A percentile compares a stretch with the other conserved stretches of the same genome.
Evolutionary conservation across 345 rosid genomes (phyloP).

Genomic region (Eucalyptus victrix): DNA sequence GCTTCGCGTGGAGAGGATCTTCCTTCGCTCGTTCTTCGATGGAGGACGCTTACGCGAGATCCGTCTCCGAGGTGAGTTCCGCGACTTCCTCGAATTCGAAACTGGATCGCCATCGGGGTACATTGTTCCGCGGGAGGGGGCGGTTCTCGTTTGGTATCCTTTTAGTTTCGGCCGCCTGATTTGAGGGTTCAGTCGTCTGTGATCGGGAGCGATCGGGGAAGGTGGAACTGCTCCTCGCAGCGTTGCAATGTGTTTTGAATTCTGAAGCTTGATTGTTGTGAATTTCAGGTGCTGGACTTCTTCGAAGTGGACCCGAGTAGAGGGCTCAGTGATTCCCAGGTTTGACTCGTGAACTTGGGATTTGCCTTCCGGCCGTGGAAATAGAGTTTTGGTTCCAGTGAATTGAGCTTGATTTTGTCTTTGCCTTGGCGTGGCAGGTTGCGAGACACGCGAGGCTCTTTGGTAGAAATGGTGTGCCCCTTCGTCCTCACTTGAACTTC

Average conservation of each 20-base stretch:
- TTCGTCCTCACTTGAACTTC: neutral
- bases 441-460: neutral
- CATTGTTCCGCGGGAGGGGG: neutral
- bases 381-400: neutral
- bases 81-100: neutral
- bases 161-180: neutral
- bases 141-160: neutral
- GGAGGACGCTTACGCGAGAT: slow-evolving; percentile 97
- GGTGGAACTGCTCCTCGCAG: neutral
- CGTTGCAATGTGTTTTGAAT: neutral
- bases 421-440: neutral
- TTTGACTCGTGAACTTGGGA: neutral
- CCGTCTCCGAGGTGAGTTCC: slow-evolving; percentile 66
- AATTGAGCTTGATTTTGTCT: neutral
- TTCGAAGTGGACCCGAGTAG: slow-evolving; percentile 65
- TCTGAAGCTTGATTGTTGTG: neutral
- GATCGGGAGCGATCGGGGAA: neutral
- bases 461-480: neutral
- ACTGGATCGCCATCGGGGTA: neutral
- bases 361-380: neutral
- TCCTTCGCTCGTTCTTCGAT: slow-evolving; percentile 8
- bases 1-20: neutral
- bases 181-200: neutral
- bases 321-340: slow-evolving; percentile 93
- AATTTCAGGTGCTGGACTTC: slow-evolving; percentile 72